Conservation (phyloP, 345 rosid genomes). For the Citrus cavaleriei region DNA sequence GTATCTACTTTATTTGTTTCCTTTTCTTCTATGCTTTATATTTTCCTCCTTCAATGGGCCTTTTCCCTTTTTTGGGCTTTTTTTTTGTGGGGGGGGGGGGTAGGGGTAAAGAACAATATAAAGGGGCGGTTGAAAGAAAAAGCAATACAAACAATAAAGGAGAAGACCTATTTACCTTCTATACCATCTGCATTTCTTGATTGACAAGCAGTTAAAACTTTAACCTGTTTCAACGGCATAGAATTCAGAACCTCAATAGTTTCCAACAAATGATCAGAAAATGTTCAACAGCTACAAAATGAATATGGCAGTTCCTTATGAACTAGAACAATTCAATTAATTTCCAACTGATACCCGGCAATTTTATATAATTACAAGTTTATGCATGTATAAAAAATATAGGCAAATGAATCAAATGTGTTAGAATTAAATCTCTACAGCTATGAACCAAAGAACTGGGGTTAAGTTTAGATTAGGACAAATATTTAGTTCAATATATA, state of each 20-base stretch:
- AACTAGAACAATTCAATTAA: no score
- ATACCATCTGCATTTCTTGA: slow-evolving; percentile 45
- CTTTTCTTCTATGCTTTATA: background rate
- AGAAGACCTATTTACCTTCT: slow-evolving; percentile 45
- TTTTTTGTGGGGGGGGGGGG: no score
- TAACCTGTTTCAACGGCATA: slow-evolving; percentile 43
- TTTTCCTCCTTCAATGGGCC: background rate
- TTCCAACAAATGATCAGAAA: background rate
- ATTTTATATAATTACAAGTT: background rate
- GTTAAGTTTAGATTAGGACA: background rate
- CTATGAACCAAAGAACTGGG: background rate
- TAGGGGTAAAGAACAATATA: background rate
- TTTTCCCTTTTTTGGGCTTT: no score
- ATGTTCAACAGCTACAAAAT: background rate
- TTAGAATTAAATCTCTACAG: background rate
- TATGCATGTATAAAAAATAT: background rate
- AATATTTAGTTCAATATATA: background rate
- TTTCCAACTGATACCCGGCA: background rate
- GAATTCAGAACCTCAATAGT: background rate
- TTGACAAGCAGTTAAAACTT: slow-evolving; percentile 80
- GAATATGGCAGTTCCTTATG: background rate
- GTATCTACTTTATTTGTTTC: background rate
- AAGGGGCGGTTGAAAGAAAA: background rate
- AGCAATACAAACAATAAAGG: background rate
- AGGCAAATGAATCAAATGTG: background rate